Conservation (phyloP, 228 moss, liverwort and hornwort species). For the Sphagnum fallax region DNA sequence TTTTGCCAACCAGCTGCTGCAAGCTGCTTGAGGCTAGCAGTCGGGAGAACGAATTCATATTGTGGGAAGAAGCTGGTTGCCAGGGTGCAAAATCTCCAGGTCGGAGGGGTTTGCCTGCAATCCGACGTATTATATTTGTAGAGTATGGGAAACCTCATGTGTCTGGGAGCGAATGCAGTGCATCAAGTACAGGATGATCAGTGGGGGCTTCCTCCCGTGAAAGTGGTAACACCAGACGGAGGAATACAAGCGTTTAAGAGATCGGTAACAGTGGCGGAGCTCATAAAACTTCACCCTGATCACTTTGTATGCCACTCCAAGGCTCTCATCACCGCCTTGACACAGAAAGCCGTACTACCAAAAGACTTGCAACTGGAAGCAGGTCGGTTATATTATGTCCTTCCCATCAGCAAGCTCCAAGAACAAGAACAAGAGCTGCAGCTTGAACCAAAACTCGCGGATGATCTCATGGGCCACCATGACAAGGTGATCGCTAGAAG, state of each 20-base stretch:
- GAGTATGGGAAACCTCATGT: constrained; percentile 47
- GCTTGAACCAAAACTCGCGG: constrained; percentile 3
- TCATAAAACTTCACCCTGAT: constrained; percentile 29
- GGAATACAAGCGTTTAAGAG: constrained; percentile 29
- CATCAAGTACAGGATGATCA: constrained; percentile 54
- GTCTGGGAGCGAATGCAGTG: constrained; percentile 18
- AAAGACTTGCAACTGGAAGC: constrained; percentile 40
- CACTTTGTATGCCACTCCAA: constrained; percentile 50
- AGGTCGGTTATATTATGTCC: constrained; percentile 44
- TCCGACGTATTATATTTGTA: background rate
- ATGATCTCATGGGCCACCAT: background rate
- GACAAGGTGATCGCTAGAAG: no score
- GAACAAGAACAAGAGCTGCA: background rate
- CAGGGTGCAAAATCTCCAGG: no score
- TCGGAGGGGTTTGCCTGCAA: no score
- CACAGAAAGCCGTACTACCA: constrained; percentile 17
- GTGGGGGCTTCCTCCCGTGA: constrained; percentile 44
- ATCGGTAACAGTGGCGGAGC: constrained; percentile 37
- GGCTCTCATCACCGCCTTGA: constrained; percentile 36
- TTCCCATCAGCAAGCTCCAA: constrained; percentile 36
- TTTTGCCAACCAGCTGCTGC: no score
- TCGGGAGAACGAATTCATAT: no score
- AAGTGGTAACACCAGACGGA: constrained; percentile 44
- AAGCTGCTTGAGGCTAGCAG: no score
- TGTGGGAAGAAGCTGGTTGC: no score